Conservation (phyloP, 1,139 yeast genomes). For the Komagataea norvegica region DNA sequence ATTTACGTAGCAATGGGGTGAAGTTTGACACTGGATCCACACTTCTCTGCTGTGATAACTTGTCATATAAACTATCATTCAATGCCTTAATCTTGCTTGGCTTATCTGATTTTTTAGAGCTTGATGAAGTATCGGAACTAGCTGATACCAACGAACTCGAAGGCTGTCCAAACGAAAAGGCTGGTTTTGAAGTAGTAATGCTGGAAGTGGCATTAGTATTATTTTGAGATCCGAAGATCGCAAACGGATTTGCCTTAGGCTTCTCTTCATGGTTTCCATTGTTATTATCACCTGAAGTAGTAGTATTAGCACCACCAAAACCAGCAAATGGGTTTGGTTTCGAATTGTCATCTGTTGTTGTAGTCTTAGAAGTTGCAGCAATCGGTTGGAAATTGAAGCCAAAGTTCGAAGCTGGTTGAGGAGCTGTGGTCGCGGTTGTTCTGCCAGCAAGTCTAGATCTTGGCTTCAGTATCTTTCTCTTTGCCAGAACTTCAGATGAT, state of each 20-base stretch:
- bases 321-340: constrained; percentile 15
- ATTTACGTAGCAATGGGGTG: constrained; percentile 52
- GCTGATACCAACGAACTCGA: constrained; percentile 8
- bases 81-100: constrained; percentile 55
- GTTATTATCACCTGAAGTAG: background rate
- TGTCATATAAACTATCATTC: constrained; percentile 56
- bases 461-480: constrained; percentile 64
- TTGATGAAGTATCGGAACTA: constrained; percentile 8
- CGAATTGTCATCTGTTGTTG: constrained; percentile 1
- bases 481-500: constrained; percentile 57
- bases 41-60: constrained; percentile 40
- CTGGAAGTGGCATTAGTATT: constrained; percentile 1
- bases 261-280: background rate
- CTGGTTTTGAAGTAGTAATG: background rate
- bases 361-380: background rate
- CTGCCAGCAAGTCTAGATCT: constrained; percentile 31
- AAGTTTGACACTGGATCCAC: constrained; percentile 55
- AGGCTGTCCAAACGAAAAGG: constrained; percentile 15
- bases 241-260: constrained; percentile 12
- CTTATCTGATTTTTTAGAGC: constrained; percentile 18
- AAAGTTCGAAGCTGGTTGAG: constrained; percentile 9
- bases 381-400: constrained; percentile 12
- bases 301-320: constrained; percentile 3
- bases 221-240: background rate
- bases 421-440: constrained; percentile 3